These are phyloP conservation scores for Verbascum thapsus DNA, from an alignment of 257 asterid genomes.

Conservation along the genomic window DNA sequence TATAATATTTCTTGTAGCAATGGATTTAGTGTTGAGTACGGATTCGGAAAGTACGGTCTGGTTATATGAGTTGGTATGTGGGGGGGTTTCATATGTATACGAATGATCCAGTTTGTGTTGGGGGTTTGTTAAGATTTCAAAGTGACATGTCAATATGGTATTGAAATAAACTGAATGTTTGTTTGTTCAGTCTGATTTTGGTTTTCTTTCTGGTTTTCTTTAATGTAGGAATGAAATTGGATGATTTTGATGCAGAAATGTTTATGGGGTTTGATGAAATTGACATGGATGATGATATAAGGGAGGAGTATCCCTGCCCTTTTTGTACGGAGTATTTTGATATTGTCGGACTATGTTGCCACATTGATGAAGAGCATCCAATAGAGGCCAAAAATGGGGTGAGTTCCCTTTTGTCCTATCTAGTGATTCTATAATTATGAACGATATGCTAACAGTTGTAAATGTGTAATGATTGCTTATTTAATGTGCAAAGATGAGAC, in stretches of 20 bases:
- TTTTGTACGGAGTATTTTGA: constrained; percentile 77
- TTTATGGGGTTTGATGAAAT: constrained; percentile 83
- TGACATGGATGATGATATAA: constrained; percentile 64
- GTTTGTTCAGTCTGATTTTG: constrained; percentile 1
- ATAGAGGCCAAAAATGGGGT: constrained; percentile 82
- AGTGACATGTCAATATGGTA: no score
- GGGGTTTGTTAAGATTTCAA: constrained; percentile 18
- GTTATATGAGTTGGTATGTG: background rate
- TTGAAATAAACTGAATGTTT: background rate
- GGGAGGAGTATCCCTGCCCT: constrained; percentile 84
- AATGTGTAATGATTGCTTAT: background rate
- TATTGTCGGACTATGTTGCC: constrained; percentile 82
- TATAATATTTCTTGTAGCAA: background rate
- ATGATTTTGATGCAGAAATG: constrained; percentile 69
- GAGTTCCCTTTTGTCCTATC: constrained; percentile 20
- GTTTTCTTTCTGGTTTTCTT: constrained; percentile 17
- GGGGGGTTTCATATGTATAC: constrained; percentile 8
- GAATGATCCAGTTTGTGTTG: background rate
- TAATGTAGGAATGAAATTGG: constrained; percentile 60
- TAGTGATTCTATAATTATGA: background rate
- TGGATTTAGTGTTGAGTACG: background rate
- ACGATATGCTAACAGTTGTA: background rate
- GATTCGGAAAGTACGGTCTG: background rate
- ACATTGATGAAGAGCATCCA: constrained; percentile 89
- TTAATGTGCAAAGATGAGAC: constrained; percentile 1